Evolutionary conservation across 1,284 basidiomycete species (phyloP).

Genomic region (Ceratobasidium sp.): DNA sequence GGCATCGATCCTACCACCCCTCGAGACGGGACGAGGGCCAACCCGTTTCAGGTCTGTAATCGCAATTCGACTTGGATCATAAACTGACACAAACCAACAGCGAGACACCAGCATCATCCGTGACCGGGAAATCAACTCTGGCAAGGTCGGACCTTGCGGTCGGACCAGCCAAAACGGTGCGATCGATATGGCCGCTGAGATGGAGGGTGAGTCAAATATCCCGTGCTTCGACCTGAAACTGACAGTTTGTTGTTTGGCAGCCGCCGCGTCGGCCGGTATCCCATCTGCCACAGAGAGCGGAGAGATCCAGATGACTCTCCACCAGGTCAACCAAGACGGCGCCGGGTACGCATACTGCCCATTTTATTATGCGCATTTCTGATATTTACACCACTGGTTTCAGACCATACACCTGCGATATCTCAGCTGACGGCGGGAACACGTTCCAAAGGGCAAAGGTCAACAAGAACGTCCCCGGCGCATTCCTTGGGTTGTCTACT

Average conservation of each 20-base stretch:
- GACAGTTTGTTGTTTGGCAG: background rate
- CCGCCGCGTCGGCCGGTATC: conserved; percentile 22
- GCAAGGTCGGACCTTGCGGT: conserved; percentile 52
- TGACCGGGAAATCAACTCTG: conserved; percentile 50
- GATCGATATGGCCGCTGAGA: conserved; percentile 51
- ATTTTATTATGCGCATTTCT: background rate
- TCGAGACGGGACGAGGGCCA: conserved; percentile 51
- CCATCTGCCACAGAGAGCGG: conserved; percentile 10
- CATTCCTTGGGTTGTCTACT: conserved; percentile 48
- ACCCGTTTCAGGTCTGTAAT: conserved; percentile 50
- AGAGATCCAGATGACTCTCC: conserved; percentile 33
- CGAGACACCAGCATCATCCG: conserved; percentile 53
- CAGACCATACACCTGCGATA: conserved; percentile 44
- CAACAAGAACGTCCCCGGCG: conserved; percentile 52
- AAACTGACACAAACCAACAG: conserved; percentile 21
- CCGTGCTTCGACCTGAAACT: background rate
- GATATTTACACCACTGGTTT: background rate
- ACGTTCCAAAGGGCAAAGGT: conserved; percentile 51
- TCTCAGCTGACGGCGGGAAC: conserved; percentile 50
- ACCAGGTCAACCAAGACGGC: conserved; percentile 39
- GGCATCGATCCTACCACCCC: conserved; percentile 53
- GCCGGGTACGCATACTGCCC: conserved; percentile 17
- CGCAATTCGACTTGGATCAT: conserved; percentile 14
- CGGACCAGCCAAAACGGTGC: conserved; percentile 51
- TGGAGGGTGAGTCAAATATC: conserved; percentile 46